Evolutionary conservation across 106 monocot species (phyloP).

Genomic region (Dioscorea zingiberensis): DNA sequence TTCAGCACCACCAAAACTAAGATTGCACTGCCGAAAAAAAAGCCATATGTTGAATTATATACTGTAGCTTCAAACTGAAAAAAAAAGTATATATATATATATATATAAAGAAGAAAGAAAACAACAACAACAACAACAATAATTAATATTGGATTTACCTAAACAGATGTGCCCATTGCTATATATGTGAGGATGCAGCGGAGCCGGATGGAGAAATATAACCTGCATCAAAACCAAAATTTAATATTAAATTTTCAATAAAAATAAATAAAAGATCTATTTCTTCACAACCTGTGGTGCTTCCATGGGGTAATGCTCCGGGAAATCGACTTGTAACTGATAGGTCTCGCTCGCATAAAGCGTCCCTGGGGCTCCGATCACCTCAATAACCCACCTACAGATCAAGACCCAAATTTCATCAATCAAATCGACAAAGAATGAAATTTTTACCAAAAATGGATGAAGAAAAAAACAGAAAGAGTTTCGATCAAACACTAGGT

Average conservation of each 20-base stretch:
- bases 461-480: background rate
- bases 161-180: slow-evolving; percentile 72
- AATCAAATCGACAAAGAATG: too few relatives aligned
- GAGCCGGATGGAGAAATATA: slow-evolving; percentile 61
- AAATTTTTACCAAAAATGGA: background rate
- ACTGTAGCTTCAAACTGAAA: too few relatives aligned
- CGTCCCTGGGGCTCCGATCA: slow-evolving; percentile 38
- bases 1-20: too few relatives aligned
- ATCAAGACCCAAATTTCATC: background rate
- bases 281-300: slow-evolving; percentile 8
- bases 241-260: background rate
- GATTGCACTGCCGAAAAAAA: too few relatives aligned
- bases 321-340: slow-evolving; percentile 44
- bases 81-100: too few relatives aligned
- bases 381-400: slow-evolving; percentile 42
- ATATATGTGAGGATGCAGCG: slow-evolving; percentile 60
- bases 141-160: slow-evolving; percentile 26
- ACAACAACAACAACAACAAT: too few relatives aligned
- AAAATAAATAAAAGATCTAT: too few relatives aligned
- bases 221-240: slow-evolving; percentile 23
- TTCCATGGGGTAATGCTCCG: slow-evolving; percentile 33
- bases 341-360: slow-evolving; percentile 37
- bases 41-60: too few relatives aligned
- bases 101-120: too few relatives aligned
- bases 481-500: background rate